Conservation (phyloP, 441 rosid species). For the Populus hybrid region DNA sequence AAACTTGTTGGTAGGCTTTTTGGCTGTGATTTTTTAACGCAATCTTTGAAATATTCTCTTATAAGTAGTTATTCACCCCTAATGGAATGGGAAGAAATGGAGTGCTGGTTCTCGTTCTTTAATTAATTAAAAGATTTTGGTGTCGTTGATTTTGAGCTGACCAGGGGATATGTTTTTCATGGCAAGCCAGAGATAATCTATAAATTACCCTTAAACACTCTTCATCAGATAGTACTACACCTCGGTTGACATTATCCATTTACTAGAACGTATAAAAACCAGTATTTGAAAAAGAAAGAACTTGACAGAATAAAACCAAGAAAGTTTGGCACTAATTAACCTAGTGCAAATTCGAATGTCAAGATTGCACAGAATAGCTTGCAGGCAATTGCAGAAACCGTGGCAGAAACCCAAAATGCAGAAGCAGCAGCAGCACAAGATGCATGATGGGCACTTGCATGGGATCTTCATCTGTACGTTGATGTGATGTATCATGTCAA, state of each 20-base stretch:
- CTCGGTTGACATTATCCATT: background rate
- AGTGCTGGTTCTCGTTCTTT: background rate
- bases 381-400: conserved; percentile 18
- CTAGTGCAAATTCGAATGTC: conserved; percentile 27
- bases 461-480: too few relatives aligned
- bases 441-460: too few relatives aligned
- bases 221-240: background rate
- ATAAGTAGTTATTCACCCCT: background rate
- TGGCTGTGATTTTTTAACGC: background rate
- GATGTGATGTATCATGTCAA: too few relatives aligned
- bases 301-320: background rate
- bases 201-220: background rate
- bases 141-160: background rate
- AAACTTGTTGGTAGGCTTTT: background rate
- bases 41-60: background rate
- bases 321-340: conserved; percentile 17
- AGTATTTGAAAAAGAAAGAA: background rate
- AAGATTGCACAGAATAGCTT: conserved; percentile 24
- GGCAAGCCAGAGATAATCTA: background rate
- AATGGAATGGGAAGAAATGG: background rate
- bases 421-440: conserved; percentile 13
- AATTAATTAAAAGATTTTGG: background rate
- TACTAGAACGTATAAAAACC: background rate
- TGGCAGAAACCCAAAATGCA: background rate
- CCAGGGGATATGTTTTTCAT: background rate